These are phyloP conservation scores for Mycena rosella DNA, from an alignment of 768 basidiomycete genomes.

Conservation along the genomic window DNA sequence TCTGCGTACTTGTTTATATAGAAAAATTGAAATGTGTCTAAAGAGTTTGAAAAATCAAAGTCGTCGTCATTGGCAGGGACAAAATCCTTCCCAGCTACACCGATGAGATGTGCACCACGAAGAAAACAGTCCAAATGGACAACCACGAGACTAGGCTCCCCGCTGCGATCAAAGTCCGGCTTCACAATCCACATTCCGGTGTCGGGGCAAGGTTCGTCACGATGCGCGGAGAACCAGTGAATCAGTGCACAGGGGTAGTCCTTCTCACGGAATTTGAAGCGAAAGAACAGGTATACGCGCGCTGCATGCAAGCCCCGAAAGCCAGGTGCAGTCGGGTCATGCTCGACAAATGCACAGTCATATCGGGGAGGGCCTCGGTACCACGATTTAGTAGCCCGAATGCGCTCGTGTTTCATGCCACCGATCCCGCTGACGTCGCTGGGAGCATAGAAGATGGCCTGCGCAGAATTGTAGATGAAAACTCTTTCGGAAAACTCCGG, in stretches of 20 bases:
- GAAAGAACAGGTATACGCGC: slow-evolving; percentile 41
- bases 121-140: slow-evolving; percentile 30
- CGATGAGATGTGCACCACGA: slow-evolving; percentile 35
- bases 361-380: slow-evolving; percentile 29
- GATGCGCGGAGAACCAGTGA: slow-evolving; percentile 40
- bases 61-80: slow-evolving; percentile 24
- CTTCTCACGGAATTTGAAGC: slow-evolving; percentile 35
- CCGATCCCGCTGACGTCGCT: slow-evolving; percentile 44
- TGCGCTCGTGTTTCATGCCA: slow-evolving; percentile 46
- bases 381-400: slow-evolving; percentile 42
- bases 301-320: slow-evolving; percentile 41
- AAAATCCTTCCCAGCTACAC: slow-evolving; percentile 12
- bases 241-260: slow-evolving; percentile 45
- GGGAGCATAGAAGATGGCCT: slow-evolving; percentile 42
- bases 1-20: slow-evolving; percentile 34
- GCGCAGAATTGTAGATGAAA: slow-evolving; percentile 33
- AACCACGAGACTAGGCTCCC: slow-evolving; percentile 8
- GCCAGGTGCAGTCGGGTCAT: slow-evolving; percentile 29
- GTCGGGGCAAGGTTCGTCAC: slow-evolving; percentile 34
- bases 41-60: slow-evolving; percentile 9
- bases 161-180: slow-evolving; percentile 31
- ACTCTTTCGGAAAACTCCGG: slow-evolving; percentile 20
- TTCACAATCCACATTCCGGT: slow-evolving; percentile 45
- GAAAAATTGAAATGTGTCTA: slow-evolving; percentile 39
- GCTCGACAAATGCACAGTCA: slow-evolving; percentile 42